Evolutionary conservation across 2,329 filamentous ascomycete genomes (phyloP), one percentile per base, ranked within the genome.

Genomic region (Parafenestella ontariensis): DNA sequence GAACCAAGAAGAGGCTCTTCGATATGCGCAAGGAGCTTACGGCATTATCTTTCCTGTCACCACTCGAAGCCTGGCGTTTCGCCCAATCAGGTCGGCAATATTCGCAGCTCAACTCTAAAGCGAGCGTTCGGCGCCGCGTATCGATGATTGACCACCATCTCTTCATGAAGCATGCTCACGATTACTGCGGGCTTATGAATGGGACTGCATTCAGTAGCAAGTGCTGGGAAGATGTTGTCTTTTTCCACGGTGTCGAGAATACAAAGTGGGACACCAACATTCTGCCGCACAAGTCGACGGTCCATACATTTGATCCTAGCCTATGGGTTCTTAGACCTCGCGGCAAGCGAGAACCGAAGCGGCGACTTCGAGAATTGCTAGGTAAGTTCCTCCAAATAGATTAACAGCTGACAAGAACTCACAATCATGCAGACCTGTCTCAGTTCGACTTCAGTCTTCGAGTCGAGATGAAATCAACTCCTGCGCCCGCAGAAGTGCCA

Each of bases 171-270:
- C 50, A 63, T 23, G 42, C 23, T n/a, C 18, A 34, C 7, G 15
- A 29, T n/a, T 43, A 63, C 24, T 50, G 52, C 11, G n/a, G 46
- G 5, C 52, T 63, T 10, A 31, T 63, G 11, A 61, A 60, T 15
- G 49, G 58, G 5, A 36, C 42, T 2, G 54, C 49, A 18, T 61
- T 63, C 17, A 26, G 54, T 10, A 26, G 23, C 5, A 15, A 18
- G 11, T 37, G 18, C 1, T 61, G 60, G 60, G 5, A 8, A 10
- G 23, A 51, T 13, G 24, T 46, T 6, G 57, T 36, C 6, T 61
- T 61, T 44, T 62, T 61, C 31, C 54, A 50, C 10, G 53, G 50
- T 3, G 17, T 3, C 3, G 24, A 33, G 1, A 37, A 31, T 10
- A 47, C 29, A 1, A 49, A 42, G 11, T 42, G 33, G 42, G 43